Base-by-base conservation (phyloP, 768 basidiomycete species). In the Boletus tylopilopsis region DNA sequence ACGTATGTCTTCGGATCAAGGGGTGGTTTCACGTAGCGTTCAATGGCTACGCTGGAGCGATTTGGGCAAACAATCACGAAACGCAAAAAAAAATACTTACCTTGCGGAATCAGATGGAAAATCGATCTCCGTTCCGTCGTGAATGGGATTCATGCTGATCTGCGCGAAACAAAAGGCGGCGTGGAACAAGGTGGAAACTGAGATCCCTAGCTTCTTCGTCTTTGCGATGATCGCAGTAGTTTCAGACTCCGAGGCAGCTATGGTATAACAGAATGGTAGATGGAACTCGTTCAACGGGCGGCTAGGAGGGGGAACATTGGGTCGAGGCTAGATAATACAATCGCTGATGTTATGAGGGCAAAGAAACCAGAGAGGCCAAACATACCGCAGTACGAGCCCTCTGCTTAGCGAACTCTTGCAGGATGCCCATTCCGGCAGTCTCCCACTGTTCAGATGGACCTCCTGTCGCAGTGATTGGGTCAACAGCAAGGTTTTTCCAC, bases 401-500 rank as follows among this genome's bases (percentile, higher is more conserved):
- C 30, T 57, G 46, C 13, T 50, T 41, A 3, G 41, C 32, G 0
- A 52, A 43, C 9, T 60, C 60, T n/a, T 50, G 45, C 18, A 64
- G 22, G 22, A 66, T 49, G 21, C 16, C 38, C 6, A 4, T 29
- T 16, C 61, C 64, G 2, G 16, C 42, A 4, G 42, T 48, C 8
- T 35, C 45, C 64, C 64, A 64, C 18, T 48, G 54, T 4, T 45
- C 7, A n/a, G 38, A 30, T 13, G 29, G 47, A 3, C 63, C 62
- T 9, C 64, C 63, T 0, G 51, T 64, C 3, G 62, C 59, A 32
- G 47, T 50, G 22, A 64, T 51, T 3, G 57, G 59, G 21, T 64
- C 62, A 6, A 55, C 49, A 1, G 64, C 56, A 16, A 64, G 59
- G 35, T 64, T 54, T n/a, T 50, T 55, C 62, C 62, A 62, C n/a